Evolutionary conservation across 2,329 filamentous ascomycete species (phyloP).

Genomic region (Thielaviopsis ethacetica): DNA sequence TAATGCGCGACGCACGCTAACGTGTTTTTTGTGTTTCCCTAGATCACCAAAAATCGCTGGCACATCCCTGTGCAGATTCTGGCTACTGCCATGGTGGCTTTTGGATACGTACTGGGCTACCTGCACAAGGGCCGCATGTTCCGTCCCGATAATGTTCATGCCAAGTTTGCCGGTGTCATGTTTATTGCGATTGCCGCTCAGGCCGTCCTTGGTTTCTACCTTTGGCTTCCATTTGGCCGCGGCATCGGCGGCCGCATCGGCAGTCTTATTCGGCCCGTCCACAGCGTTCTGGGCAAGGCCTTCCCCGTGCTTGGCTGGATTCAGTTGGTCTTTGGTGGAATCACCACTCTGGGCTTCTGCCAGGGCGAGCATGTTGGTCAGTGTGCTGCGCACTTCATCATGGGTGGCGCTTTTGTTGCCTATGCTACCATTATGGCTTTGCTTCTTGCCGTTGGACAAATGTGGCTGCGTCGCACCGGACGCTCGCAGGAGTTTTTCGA

Average conservation of each 20-base stretch:
- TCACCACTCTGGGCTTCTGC: conserved; percentile 84
- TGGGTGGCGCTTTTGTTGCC: conserved; percentile 90
- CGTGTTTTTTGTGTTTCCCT: conserved; percentile 9
- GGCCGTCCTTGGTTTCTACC: conserved; percentile 65
- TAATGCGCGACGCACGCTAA: not conserved
- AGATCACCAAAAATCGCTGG: conserved; percentile 84
- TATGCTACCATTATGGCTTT: conserved; percentile 83
- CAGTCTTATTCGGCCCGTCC: conserved; percentile 50
- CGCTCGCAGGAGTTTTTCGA: conserved; percentile 96
- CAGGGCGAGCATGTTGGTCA: conserved; percentile 81
- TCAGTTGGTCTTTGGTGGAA: conserved; percentile 92
- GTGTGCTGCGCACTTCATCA: conserved; percentile 93
- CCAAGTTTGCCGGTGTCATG: conserved; percentile 60
- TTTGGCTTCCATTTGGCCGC: conserved; percentile 68
- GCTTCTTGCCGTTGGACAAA: conserved; percentile 71
- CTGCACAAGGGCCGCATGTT: conserved; percentile 82
- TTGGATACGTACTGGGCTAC: conserved; percentile 86
- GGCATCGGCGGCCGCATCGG: conserved; percentile 69
- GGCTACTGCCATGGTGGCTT: conserved; percentile 56
- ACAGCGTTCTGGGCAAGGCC: conserved; percentile 70
- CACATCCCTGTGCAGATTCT: conserved; percentile 78
- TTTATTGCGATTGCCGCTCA: conserved; percentile 68
- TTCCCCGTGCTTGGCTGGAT: conserved; percentile 80
- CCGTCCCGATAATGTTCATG: conserved; percentile 56
- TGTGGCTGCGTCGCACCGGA: conserved; percentile 67